phyloP scores from a whole-genome alignment of 1,139 yeast species.

The Suhomyces ambrosiae region DNA sequence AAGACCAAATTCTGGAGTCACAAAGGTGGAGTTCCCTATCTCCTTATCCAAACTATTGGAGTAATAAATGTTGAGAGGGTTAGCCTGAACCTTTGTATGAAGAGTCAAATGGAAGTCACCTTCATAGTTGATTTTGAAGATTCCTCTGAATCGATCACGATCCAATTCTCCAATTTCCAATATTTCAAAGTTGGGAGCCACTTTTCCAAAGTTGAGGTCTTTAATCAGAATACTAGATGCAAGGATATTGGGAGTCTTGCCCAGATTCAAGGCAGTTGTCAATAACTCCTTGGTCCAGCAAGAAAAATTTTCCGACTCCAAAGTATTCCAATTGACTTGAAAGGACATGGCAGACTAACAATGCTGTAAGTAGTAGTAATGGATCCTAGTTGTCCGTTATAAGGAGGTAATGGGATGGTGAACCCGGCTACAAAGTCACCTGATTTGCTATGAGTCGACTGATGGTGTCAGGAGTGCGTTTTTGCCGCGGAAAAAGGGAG shows the following conservation, averaged over 20 bases:
- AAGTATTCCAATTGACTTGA: slow-evolving; percentile 77
- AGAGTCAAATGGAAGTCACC: slow-evolving; percentile 83
- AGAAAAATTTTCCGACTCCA: slow-evolving; percentile 68
- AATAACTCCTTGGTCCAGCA: slow-evolving; percentile 68
- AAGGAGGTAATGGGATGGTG: not conserved
- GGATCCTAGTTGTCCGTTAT: not conserved
- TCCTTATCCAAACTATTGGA: slow-evolving; percentile 49
- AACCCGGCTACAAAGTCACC: not conserved
- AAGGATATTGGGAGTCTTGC: slow-evolving; percentile 71
- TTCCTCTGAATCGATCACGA: slow-evolving; percentile 78
- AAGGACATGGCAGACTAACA: slow-evolving; percentile 69
- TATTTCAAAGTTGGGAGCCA: slow-evolving; percentile 78
- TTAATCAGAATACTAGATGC: slow-evolving; percentile 74
- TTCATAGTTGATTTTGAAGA: slow-evolving; percentile 74
- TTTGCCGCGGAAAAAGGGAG: not conserved
- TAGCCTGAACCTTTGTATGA: slow-evolving; percentile 83
- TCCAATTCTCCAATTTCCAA: slow-evolving; percentile 86
- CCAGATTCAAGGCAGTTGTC: slow-evolving; percentile 77
- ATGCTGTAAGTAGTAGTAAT: not conserved
- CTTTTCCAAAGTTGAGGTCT: slow-evolving; percentile 75
- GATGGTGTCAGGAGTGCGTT: not conserved
- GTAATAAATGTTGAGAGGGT: slow-evolving; percentile 72
- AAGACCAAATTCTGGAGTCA: slow-evolving; percentile 66
- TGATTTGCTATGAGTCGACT: not conserved
- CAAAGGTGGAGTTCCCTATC: slow-evolving; percentile 41